A percentile compares a stretch with the other conserved stretches of the same genome.
These are phyloP conservation scores for Jasminum sambac DNA, from an alignment of 257 asterid species.

Conservation along the genomic window DNA sequence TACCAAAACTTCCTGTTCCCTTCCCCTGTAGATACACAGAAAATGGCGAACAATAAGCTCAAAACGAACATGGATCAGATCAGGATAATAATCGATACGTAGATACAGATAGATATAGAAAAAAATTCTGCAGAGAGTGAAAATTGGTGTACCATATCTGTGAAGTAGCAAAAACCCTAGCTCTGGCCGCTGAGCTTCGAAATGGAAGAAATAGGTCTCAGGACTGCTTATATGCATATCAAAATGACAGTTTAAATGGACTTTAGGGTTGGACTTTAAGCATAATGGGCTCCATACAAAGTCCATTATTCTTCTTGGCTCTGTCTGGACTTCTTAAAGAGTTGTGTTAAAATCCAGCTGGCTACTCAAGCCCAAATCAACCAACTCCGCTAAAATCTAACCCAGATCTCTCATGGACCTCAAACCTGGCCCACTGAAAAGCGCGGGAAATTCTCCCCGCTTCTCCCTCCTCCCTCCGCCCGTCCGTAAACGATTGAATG, in stretches of 20 bases:
- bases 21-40: constrained; percentile 35
- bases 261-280: constrained; percentile 39
- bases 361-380: neutral
- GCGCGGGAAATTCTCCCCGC: constrained; percentile 31
- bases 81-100: neutral
- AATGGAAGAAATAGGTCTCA: constrained; percentile 11
- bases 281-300: too few relatives aligned
- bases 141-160: constrained; percentile 43
- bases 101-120: neutral
- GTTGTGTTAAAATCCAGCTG: too few relatives aligned
- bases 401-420: neutral
- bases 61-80: neutral
- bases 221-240: neutral
- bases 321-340: too few relatives aligned
- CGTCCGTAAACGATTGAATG: neutral
- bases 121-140: neutral
- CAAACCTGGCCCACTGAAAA: neutral
- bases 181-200: constrained; percentile 8
- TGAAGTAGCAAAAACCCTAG: constrained; percentile 44
- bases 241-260: constrained; percentile 14
- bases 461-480: too few relatives aligned
- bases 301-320: too few relatives aligned
- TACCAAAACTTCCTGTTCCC: constrained; percentile 71
- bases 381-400: neutral
- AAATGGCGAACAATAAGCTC: neutral